These are phyloP conservation scores for Tolypocladium cylindrosporum DNA, from an alignment of 2,329 filamentous ascomycete species.

Conservation along the genomic window DNA sequence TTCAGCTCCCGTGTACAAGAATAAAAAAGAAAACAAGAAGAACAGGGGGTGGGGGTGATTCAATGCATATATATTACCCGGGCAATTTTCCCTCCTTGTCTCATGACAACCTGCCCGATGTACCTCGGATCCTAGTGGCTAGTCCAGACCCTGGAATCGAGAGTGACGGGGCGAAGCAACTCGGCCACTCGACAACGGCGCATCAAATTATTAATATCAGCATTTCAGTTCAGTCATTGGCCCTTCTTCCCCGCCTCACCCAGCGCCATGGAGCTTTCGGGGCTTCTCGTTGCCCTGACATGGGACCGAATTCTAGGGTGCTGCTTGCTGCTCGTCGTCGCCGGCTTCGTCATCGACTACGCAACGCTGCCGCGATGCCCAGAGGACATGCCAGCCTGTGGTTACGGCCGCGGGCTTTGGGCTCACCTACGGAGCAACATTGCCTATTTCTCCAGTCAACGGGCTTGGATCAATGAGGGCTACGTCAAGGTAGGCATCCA, in stretches of 20 bases:
- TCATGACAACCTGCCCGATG: no score
- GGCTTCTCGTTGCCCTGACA: conserved; percentile 12
- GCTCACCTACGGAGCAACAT: conserved; percentile 28
- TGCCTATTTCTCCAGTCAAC: conserved; percentile 25
- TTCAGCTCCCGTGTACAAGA: no score
- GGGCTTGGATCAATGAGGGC: conserved; percentile 31
- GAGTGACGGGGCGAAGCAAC: neutral
- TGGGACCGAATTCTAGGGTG: conserved; percentile 16
- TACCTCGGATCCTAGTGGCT: no score
- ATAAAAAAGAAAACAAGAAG: no score
- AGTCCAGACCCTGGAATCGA: no score
- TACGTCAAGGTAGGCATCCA: conserved; percentile 24
- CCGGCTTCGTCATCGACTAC: conserved; percentile 30
- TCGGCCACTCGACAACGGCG: no score
- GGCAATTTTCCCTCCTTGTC: no score
- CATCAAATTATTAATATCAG: neutral
- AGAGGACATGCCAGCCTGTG: conserved; percentile 27
- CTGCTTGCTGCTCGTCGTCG: conserved; percentile 20
- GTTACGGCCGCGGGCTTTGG: conserved; percentile 22
- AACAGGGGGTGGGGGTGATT: no score
- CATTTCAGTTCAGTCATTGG: neutral
- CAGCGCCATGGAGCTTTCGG: neutral
- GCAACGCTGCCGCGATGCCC: conserved; percentile 28
- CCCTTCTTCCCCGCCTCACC: neutral
- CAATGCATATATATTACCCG: no score